Percentiles rank a stretch among this genome's conserved stretches.
These are phyloP conservation scores for Boeremia exigua DNA, from an alignment of 2,329 filamentous ascomycete species.

Conservation along the genomic window DNA sequence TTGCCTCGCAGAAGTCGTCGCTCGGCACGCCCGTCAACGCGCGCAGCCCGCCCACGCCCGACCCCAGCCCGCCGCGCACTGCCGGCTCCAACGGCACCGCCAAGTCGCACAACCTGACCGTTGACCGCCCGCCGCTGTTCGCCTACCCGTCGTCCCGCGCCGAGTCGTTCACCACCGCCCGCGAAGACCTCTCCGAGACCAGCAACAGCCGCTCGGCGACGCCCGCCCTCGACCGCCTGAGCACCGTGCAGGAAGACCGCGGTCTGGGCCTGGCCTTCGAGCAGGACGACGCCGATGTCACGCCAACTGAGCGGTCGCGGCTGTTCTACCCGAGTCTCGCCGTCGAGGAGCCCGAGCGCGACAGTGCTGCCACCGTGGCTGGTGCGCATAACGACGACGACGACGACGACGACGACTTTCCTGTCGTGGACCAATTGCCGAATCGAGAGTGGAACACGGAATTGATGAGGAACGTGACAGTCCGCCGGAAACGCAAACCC, in stretches of 20 bases:
- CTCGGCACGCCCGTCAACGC: constrained; percentile 50
- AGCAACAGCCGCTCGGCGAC: constrained; percentile 39
- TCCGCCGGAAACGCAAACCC: constrained; percentile 45
- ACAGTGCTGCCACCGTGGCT: constrained; percentile 17
- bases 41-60: constrained; percentile 48
- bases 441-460: constrained; percentile 50
- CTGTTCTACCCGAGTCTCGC: constrained; percentile 15
- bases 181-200: constrained; percentile 49
- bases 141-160: constrained; percentile 51
- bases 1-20: constrained; percentile 48
- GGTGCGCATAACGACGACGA: constrained; percentile 22
- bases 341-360: neutral
- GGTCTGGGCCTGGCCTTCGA: constrained; percentile 48
- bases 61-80: constrained; percentile 46
- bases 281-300: constrained; percentile 35
- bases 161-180: constrained; percentile 56
- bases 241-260: constrained; percentile 39
- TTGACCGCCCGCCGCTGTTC: constrained; percentile 35
- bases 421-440: constrained; percentile 34
- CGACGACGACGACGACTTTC: constrained; percentile 23
- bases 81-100: constrained; percentile 27
- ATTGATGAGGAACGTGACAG: constrained; percentile 51
- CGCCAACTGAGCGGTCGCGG: constrained; percentile 36
- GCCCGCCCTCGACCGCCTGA: constrained; percentile 35
- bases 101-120: constrained; percentile 4